These are phyloP conservation scores for Coleophoma cylindrospora DNA, from an alignment of 2,329 filamentous ascomycete species.

Conservation along the genomic window DNA sequence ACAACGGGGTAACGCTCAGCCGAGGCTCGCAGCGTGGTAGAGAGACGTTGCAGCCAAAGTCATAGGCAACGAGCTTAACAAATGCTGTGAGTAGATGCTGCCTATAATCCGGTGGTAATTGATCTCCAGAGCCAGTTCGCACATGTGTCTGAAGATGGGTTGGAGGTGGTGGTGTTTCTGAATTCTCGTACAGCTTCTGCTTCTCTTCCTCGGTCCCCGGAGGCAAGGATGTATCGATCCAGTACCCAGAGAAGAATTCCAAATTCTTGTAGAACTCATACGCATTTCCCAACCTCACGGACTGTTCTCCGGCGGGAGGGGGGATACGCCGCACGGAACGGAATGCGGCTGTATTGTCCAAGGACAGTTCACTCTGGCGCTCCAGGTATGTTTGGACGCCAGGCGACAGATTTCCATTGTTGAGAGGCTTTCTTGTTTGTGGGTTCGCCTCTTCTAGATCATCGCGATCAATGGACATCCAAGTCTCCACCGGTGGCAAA, in stretches of 20 bases:
- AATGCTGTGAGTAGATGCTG: conserved; percentile 54
- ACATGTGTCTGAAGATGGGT: conserved; percentile 24
- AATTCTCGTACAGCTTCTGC: conserved; percentile 11
- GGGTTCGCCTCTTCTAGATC: conserved; percentile 35
- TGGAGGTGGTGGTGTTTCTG: conserved; percentile 11
- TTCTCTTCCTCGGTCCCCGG: conserved; percentile 7
- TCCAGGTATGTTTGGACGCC: conserved; percentile 55
- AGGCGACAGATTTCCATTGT: conserved; percentile 49
- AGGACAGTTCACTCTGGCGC: conserved; percentile 50
- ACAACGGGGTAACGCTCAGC: conserved; percentile 41
- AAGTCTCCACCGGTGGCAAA: conserved; percentile 48
- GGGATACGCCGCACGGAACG: conserved; percentile 55
- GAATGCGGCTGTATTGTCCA: conserved; percentile 53
- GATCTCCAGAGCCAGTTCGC: conserved; percentile 45
- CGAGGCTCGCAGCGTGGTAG: conserved; percentile 54
- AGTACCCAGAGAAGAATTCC: conserved; percentile 52
- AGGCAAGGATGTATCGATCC: conserved; percentile 53
- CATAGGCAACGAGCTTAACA: conserved; percentile 59
- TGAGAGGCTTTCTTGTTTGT: conserved; percentile 41
- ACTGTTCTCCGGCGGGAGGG: conserved; percentile 45
- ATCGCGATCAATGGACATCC: conserved; percentile 29
- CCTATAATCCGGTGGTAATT: conserved; percentile 54
- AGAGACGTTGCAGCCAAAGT: conserved; percentile 59
- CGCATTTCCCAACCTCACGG: conserved; percentile 54
- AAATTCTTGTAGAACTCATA: conserved; percentile 64